Conservation (phyloP, 257 asterid species). For the Gentiana straminea region DNA sequence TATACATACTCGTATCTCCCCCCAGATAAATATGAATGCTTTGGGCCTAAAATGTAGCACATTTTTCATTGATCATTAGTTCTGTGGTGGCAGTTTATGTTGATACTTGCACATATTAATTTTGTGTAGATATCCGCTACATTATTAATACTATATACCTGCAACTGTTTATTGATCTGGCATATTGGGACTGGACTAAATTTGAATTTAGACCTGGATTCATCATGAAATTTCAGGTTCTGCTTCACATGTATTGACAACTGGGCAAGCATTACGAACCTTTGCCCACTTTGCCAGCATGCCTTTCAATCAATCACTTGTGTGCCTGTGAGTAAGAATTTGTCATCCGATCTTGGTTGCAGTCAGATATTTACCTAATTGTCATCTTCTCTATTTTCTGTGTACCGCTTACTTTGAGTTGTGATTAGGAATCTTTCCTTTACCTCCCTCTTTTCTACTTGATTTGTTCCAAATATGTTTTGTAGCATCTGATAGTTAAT, state of each 20-base stretch:
- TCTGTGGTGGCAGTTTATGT: neutral
- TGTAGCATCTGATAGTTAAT: neutral
- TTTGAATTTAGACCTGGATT: constrained; percentile 12
- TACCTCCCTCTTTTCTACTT: neutral
- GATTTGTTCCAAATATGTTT: constrained; percentile 1
- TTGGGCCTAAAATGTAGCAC: no score
- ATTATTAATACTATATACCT: neutral
- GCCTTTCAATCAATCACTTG: constrained; percentile 96
- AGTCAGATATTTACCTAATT: constrained; percentile 3
- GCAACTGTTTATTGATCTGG: constrained; percentile 3
- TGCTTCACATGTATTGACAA: constrained; percentile 98
- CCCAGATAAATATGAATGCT: no score
- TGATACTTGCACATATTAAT: neutral
- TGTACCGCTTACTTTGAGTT: neutral
- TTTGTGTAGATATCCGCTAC: neutral
- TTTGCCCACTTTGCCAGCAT: constrained; percentile 96
- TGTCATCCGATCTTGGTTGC: constrained; percentile 6
- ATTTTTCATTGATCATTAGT: neutral
- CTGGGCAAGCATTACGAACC: constrained; percentile 96
- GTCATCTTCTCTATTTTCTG: constrained; percentile 1
- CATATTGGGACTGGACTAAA: constrained; percentile 10
- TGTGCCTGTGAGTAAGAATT: constrained; percentile 81
- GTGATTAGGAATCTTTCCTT: constrained; percentile 5
- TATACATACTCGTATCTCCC: neutral
- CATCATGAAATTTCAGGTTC: constrained; percentile 62